phyloP scores from a whole-genome alignment of 176 grass and related monocot genomes.

The Rhipidocladum racemiflorum region DNA sequence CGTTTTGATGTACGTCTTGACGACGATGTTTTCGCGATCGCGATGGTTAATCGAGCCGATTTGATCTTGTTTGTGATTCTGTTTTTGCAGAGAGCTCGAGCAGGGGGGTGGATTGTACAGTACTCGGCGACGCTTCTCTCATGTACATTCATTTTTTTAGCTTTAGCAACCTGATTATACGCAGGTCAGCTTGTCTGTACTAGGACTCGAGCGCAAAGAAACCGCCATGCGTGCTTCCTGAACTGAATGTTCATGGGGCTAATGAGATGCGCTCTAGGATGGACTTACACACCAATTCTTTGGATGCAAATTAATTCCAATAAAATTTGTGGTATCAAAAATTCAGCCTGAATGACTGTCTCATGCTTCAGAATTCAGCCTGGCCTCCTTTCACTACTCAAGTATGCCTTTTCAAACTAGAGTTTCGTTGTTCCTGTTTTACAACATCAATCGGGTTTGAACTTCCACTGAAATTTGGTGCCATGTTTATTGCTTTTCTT shows the following conservation, averaged over 20 bases:
- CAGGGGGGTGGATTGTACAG: constrained; percentile 28
- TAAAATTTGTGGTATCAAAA: constrained; percentile 6
- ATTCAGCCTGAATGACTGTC: background rate
- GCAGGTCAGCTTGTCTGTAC: constrained; percentile 4
- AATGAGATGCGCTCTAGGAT: background rate
- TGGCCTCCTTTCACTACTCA: background rate
- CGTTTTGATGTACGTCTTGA: background rate
- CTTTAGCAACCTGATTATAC: constrained; percentile 27
- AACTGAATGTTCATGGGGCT: constrained; percentile 8
- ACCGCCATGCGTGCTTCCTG: background rate
- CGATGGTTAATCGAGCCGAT: background rate
- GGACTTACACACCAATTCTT: background rate
- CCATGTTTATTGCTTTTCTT: background rate
- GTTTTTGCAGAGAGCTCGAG: constrained; percentile 38
- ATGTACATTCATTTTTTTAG: constrained; percentile 61
- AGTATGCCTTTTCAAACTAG: background rate
- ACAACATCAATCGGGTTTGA: background rate
- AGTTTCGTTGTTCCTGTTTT: background rate
- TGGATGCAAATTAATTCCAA: constrained; percentile 8
- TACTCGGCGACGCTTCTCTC: constrained; percentile 40
- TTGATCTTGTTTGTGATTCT: background rate
- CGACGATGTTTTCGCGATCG: background rate
- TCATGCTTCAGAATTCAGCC: background rate
- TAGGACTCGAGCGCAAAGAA: background rate
- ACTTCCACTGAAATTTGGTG: background rate